These are phyloP conservation scores for Geranomyces variabilis DNA, from an alignment of 192 early-diverging fungal species.

Conservation along the genomic window DNA sequence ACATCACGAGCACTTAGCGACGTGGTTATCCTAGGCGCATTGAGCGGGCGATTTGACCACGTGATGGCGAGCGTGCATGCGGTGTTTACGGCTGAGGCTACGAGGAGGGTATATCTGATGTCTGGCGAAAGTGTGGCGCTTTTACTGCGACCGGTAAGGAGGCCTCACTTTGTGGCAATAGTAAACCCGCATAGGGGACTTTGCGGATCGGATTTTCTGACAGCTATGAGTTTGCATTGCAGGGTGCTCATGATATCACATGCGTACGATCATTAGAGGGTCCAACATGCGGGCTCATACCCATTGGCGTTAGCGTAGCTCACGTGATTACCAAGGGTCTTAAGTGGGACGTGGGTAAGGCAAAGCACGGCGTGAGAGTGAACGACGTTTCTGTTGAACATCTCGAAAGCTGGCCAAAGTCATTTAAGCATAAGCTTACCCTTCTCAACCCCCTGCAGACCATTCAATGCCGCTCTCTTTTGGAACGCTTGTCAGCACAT, in stretches of 20 bases:
- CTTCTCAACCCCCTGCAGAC: slow-evolving; percentile 28
- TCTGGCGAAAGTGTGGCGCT: slow-evolving; percentile 78
- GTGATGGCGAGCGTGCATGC: slow-evolving; percentile 78
- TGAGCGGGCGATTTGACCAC: slow-evolving; percentile 91
- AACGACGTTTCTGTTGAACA: not conserved
- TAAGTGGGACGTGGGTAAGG: slow-evolving; percentile 81
- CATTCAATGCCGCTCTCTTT: slow-evolving; percentile 58
- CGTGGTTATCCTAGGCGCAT: slow-evolving; percentile 78
- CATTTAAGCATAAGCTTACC: no score
- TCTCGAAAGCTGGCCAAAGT: not conserved
- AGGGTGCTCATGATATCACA: slow-evolving; percentile 71
- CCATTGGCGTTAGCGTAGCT: slow-evolving; percentile 68
- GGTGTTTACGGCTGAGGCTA: slow-evolving; percentile 60
- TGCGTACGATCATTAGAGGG: slow-evolving; percentile 71
- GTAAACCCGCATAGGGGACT: not conserved
- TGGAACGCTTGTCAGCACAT: slow-evolving; percentile 81
- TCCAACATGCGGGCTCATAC: slow-evolving; percentile 86
- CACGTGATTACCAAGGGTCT: slow-evolving; percentile 74
- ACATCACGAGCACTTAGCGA: slow-evolving; percentile 30
- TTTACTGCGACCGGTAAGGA: slow-evolving; percentile 63
- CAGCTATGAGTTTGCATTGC: slow-evolving; percentile 11
- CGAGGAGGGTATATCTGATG: slow-evolving; percentile 63
- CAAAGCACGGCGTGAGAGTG: no score
- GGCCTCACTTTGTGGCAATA: not conserved
- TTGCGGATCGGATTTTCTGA: not conserved